phyloP scores from a whole-genome alignment of 2,329 filamentous ascomycete genomes.

The Ceratocystis alfenasii region DNA sequence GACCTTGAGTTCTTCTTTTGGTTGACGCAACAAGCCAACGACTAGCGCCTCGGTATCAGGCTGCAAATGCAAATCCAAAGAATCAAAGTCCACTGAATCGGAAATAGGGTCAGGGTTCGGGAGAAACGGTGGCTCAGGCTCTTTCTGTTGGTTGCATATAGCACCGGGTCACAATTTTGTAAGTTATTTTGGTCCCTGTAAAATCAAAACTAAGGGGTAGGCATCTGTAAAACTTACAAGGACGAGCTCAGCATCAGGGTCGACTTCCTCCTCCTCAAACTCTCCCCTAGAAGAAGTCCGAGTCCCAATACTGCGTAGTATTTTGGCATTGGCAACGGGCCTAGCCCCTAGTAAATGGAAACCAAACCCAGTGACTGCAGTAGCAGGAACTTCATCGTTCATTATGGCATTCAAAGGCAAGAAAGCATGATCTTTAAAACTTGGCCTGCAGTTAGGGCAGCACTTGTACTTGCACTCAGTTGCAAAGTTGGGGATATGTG shows the following conservation, averaged over 20 bases:
- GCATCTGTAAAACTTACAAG: neutral
- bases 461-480: conserved; percentile 15
- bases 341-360: conserved; percentile 36
- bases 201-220: neutral
- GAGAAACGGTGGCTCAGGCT: conserved; percentile 13
- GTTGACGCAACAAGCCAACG: neutral
- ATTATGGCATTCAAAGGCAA: conserved; percentile 40
- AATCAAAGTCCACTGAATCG: neutral
- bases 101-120: neutral
- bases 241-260: neutral
- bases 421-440: conserved; percentile 34
- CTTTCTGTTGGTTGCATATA: neutral
- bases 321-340: conserved; percentile 34
- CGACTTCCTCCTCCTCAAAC: neutral
- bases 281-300: neutral
- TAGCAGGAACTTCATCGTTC: conserved; percentile 40
- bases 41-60: neutral
- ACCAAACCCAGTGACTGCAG: conserved; percentile 40
- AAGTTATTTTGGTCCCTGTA: neutral
- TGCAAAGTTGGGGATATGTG: conserved; percentile 23
- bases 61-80: neutral
- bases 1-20: neutral
- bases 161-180: neutral
- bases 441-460: conserved; percentile 40
- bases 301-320: conserved; percentile 22